Base-by-base conservation (phyloP, 1,139 yeast species). In the Wickerhamomyces sp. region DNA sequence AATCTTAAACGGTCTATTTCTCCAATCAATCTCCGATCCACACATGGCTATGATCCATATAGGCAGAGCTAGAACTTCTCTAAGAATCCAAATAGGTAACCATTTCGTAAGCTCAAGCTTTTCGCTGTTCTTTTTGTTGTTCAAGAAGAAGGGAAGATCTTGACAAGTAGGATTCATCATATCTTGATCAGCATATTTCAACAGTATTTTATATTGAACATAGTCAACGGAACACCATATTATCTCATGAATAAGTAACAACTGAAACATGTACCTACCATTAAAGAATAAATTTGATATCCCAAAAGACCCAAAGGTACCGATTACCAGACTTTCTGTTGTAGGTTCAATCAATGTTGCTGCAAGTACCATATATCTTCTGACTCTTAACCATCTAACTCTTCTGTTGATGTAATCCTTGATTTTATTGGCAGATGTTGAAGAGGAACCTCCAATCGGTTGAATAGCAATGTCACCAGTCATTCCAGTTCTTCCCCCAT, bases 281-380 rank as follows among this genome's bases (percentile, higher is more conserved):
- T 57, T 47, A 43, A 67, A 63, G 32, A 76, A 61, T n/a, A 81
- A 46, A 4, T 70, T 67, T 16, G 80, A 68, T 2, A 80, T 48
- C 1, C 82, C 82, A 54, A 70, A 76, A 1, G 83, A 67, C 7
- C 96, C 95, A 59, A 72, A 75, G 0, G 75, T 31, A 0, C 94
- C 94, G 51, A 81, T 73, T 2, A 87, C 61, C 3, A 88, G 51
- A 36, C 84, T 74, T 58, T 88, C 97, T 0, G 96, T 88, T 7
- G 92, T 76, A 7, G 97, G 96, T 55, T 88, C 97, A 21, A 86
- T 66, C 39, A 88, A 60, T 0, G 97, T 88, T 1, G 96, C 96
- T 27, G 79, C 79, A 25, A 81, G 64, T 3, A 88, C 96, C 95
- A 88, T 87, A 58, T 85, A 87, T 55, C 84, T 83, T 22, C 97